These are phyloP conservation scores for Colletotrichum plurivorum DNA, from an alignment of 2,329 filamentous ascomycete genomes.

Conservation along the genomic window DNA sequence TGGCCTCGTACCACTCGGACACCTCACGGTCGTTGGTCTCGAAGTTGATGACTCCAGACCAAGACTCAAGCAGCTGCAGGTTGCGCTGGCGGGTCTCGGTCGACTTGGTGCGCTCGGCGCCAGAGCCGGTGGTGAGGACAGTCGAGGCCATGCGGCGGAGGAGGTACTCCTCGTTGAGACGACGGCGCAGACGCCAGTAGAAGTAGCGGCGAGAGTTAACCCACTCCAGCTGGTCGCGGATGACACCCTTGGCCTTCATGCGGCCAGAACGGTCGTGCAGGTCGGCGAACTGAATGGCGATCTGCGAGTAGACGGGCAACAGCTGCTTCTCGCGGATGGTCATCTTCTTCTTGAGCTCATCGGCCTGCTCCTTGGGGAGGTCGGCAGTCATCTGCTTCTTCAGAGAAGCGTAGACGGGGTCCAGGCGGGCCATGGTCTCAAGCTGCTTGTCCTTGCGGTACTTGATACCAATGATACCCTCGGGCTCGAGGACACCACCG, in stretches of 20 bases:
- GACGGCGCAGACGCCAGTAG: slow-evolving; percentile 98
- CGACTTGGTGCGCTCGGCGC: slow-evolving; percentile 57
- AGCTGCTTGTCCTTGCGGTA: slow-evolving; percentile 98
- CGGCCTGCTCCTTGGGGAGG: slow-evolving; percentile 80
- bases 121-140: slow-evolving; percentile 52
- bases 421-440: slow-evolving; percentile 95
- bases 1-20: slow-evolving; percentile 96
- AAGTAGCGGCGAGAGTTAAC: slow-evolving; percentile 94
- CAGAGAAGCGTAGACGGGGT: slow-evolving; percentile 85
- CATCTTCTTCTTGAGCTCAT: slow-evolving; percentile 87
- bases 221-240: slow-evolving; percentile 89
- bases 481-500: slow-evolving; percentile 96
- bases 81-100: slow-evolving; percentile 74
- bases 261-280: slow-evolving; percentile 96
- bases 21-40: slow-evolving; percentile 85
- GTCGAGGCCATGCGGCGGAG: slow-evolving; percentile 84
- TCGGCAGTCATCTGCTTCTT: slow-evolving; percentile 82
- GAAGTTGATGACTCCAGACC: slow-evolving; percentile 85
- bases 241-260: slow-evolving; percentile 98
- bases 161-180: slow-evolving; percentile 97
- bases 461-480: slow-evolving; percentile 99
- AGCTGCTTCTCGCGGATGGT: slow-evolving; percentile 87
- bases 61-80: slow-evolving; percentile 83
- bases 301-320: slow-evolving; percentile 93
- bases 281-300: slow-evolving; percentile 97